Evolutionary conservation across 441 rosid genomes (phyloP).

Genomic region (Breynia disticha): DNA sequence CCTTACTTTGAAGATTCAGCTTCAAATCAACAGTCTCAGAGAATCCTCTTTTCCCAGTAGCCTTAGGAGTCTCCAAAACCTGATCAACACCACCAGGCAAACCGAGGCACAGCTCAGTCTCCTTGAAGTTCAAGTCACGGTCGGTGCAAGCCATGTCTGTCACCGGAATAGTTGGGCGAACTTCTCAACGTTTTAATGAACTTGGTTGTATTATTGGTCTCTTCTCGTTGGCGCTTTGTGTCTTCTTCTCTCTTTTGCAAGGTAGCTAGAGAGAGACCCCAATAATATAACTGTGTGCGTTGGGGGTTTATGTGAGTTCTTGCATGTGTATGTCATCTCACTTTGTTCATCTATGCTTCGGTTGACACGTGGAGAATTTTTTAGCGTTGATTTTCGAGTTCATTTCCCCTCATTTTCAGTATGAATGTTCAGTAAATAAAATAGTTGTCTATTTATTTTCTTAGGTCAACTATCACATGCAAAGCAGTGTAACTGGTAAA

Average conservation of each 20-base stretch:
- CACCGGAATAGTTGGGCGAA: slow-evolving; percentile 15
- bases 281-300: slow-evolving; percentile 35
- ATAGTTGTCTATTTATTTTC: no score
- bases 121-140: slow-evolving; percentile 46
- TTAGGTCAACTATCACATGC: no score
- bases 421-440: no score
- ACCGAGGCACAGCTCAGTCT: slow-evolving; percentile 81
- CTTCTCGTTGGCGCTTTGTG: not conserved
- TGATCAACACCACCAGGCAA: slow-evolving; percentile 49
- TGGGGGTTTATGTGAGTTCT: slow-evolving; percentile 5
- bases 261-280: slow-evolving; percentile 18
- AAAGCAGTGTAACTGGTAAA: no score
- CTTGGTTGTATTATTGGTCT: no score
- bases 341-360: no score
- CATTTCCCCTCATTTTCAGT: no score
- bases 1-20: slow-evolving; percentile 57
- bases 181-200: no score
- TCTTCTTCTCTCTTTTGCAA: slow-evolving; percentile 18
- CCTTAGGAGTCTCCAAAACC: slow-evolving; percentile 31
- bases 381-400: no score
- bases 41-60: slow-evolving; percentile 71
- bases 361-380: no score
- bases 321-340: slow-evolving; percentile 26
- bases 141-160: slow-evolving; percentile 16
- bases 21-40: slow-evolving; percentile 76